A percentile compares a stretch with the other conserved stretches of the same genome.
These are phyloP conservation scores for Colletotrichum camelliae DNA, from an alignment of 2,329 filamentous ascomycete genomes.

Conservation along the genomic window DNA sequence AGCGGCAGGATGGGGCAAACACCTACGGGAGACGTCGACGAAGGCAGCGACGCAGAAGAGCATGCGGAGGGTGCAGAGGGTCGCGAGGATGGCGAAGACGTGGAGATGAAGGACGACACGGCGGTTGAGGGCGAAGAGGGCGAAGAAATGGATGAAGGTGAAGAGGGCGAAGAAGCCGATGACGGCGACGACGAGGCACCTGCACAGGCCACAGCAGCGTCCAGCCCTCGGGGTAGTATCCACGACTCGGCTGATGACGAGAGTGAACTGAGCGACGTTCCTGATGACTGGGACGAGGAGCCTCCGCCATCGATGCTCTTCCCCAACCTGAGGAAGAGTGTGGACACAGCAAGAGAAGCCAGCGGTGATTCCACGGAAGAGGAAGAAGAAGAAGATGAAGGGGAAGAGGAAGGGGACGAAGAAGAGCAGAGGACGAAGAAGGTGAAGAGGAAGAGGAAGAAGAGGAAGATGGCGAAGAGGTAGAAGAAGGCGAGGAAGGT, in stretches of 20 bases:
- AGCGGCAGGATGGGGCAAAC: conserved; percentile 52
- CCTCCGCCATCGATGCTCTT: conserved; percentile 56
- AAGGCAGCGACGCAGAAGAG: conserved; percentile 42
- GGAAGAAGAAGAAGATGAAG: conserved; percentile 29
- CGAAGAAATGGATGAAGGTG: conserved; percentile 27
- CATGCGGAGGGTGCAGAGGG: conserved; percentile 46
- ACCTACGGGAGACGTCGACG: conserved; percentile 35
- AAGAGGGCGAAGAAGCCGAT: conserved; percentile 20
- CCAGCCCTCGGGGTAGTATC: conserved; percentile 63
- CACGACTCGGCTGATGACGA: conserved; percentile 73
- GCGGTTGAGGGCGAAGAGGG: conserved; percentile 4
- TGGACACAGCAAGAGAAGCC: conserved; percentile 27
- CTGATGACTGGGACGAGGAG: conserved; percentile 63
- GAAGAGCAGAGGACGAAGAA: conserved; percentile 20
- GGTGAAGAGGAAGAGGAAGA: conserved; percentile 7
- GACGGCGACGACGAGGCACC: conserved; percentile 31
- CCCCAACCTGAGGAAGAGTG: conserved; percentile 50
- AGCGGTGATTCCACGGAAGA: conserved; percentile 25
- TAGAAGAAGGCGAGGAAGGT: conserved; percentile 19
- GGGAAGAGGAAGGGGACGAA: conserved; percentile 16
- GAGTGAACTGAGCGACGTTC: conserved; percentile 71
- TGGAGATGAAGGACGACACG: conserved; percentile 27
- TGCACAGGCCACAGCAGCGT: conserved; percentile 35
- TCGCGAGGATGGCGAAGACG: conserved; percentile 24
- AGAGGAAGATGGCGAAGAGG: neutral